Percentiles rank a stretch among this genome's conserved stretches.
Conservation (phyloP, 768 basidiomycete genomes). For the Amanita muscaria region DNA sequence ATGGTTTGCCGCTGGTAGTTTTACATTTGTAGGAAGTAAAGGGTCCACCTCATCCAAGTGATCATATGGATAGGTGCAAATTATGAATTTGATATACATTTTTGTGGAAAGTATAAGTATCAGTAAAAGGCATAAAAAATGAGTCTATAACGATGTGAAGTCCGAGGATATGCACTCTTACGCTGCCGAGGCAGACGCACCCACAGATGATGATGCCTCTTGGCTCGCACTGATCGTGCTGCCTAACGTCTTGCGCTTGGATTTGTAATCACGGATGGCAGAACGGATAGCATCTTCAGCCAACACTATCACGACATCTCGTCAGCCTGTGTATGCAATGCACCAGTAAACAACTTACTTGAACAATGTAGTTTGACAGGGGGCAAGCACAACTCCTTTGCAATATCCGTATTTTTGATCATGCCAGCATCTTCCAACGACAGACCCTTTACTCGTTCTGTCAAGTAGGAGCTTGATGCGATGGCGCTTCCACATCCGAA, state of each 20-base stretch:
- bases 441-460: constrained; percentile 93
- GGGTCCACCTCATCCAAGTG: constrained; percentile 19
- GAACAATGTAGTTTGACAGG: constrained; percentile 96
- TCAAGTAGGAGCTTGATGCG: constrained; percentile 97
- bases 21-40: constrained; percentile 65
- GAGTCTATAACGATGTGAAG: neutral
- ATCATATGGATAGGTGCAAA: constrained; percentile 8
- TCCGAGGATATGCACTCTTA: constrained; percentile 2
- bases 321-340: neutral
- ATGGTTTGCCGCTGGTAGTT: constrained; percentile 87
- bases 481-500: constrained; percentile 99
- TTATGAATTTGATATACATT: constrained; percentile 13
- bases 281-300: constrained; percentile 99
- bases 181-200: constrained; percentile 9
- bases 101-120: neutral
- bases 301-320: constrained; percentile 51
- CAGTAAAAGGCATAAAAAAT: constrained; percentile 1
- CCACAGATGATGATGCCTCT: constrained; percentile 34
- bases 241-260: constrained; percentile 62
- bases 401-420: constrained; percentile 99
- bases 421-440: constrained; percentile 89
- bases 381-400: constrained; percentile 90
- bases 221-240: constrained; percentile 68
- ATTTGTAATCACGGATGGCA: constrained; percentile 92
- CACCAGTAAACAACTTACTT: constrained; percentile 43